These are phyloP conservation scores for Prosopis cineraria DNA, from an alignment of 306 rosid genomes.

Conservation along the genomic window DNA sequence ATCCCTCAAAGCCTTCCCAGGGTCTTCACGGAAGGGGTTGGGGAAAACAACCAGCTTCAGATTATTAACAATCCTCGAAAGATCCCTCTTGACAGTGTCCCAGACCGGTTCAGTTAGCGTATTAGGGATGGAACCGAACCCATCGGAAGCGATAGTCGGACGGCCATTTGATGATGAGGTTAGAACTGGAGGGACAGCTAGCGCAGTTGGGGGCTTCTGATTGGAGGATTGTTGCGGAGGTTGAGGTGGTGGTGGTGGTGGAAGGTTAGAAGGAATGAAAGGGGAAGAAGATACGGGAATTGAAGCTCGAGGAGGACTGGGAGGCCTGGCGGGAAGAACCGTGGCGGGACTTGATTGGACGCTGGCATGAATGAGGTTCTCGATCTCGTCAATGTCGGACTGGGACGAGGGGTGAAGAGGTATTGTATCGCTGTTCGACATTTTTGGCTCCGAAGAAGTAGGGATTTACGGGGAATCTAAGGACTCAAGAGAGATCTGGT, in stretches of 20 bases:
- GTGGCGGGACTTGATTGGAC: slow-evolving; percentile 59
- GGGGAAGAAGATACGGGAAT: slow-evolving; percentile 76
- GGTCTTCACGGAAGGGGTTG: slow-evolving; percentile 92
- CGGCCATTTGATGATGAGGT: slow-evolving; percentile 29
- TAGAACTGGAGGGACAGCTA: slow-evolving; percentile 38
- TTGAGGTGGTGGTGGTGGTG: slow-evolving; percentile 27
- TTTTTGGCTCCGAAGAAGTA: slow-evolving; percentile 34
- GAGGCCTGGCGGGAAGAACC: slow-evolving; percentile 76
- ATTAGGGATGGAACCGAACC: slow-evolving; percentile 78
- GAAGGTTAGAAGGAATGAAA: slow-evolving; percentile 41
- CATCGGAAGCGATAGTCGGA: slow-evolving; percentile 38
- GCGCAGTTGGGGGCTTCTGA: slow-evolving; percentile 45
- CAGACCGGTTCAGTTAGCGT: slow-evolving; percentile 95
- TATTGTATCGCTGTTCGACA: slow-evolving; percentile 88
- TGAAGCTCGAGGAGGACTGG: slow-evolving; percentile 85
- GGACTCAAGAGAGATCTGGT: not conserved
- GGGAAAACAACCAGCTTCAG: slow-evolving; percentile 97
- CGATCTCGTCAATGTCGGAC: slow-evolving; percentile 99
- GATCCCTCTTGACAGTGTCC: slow-evolving; percentile 96
- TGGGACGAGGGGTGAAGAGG: slow-evolving; percentile 93
- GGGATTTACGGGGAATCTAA: slow-evolving; percentile 6
- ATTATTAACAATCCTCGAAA: slow-evolving; percentile 90
- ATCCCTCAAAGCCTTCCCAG: slow-evolving; percentile 93
- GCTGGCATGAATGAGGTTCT: slow-evolving; percentile 82
- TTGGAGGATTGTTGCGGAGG: slow-evolving; percentile 14